phyloP scores from a whole-genome alignment of 441 rosid genomes.

The Gossypium lobatum region DNA sequence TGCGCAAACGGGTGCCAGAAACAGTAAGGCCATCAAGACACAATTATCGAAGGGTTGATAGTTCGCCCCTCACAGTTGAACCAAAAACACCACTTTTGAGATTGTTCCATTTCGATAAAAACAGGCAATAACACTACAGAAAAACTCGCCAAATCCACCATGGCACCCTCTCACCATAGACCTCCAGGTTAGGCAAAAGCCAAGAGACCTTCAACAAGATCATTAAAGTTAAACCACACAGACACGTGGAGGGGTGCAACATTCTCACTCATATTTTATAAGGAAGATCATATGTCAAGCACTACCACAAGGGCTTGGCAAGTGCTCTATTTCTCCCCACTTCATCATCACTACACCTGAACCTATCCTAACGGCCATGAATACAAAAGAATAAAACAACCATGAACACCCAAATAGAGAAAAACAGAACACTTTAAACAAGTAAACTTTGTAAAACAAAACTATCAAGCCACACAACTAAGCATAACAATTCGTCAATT shows the following conservation, averaged over 20 bases:
- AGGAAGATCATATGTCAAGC: conserved; percentile 20
- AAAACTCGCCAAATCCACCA: conserved; percentile 67
- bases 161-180: conserved; percentile 67
- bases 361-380: neutral
- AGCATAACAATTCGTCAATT: too few relatives aligned
- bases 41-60: conserved; percentile 45
- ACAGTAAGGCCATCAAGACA: conserved; percentile 75
- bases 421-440: neutral
- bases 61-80: conserved; percentile 54
- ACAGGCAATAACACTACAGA: conserved; percentile 47
- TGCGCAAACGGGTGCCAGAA: conserved; percentile 74
- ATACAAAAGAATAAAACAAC: neutral
- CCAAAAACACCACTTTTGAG: conserved; percentile 65
- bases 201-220: conserved; percentile 71
- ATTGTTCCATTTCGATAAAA: conserved; percentile 53
- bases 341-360: conserved; percentile 12
- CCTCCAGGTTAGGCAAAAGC: conserved; percentile 71
- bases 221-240: conserved; percentile 51
- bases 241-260: conserved; percentile 33
- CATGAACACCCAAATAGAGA: neutral
- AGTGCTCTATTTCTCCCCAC: conserved; percentile 20
- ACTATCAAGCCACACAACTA: too few relatives aligned
- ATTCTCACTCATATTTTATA: conserved; percentile 22
- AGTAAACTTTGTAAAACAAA: neutral
- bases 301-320: conserved; percentile 20